Evolutionary conservation across 2,329 filamentous ascomycete species (phyloP).

Genomic region (Alternaria sp.): DNA sequence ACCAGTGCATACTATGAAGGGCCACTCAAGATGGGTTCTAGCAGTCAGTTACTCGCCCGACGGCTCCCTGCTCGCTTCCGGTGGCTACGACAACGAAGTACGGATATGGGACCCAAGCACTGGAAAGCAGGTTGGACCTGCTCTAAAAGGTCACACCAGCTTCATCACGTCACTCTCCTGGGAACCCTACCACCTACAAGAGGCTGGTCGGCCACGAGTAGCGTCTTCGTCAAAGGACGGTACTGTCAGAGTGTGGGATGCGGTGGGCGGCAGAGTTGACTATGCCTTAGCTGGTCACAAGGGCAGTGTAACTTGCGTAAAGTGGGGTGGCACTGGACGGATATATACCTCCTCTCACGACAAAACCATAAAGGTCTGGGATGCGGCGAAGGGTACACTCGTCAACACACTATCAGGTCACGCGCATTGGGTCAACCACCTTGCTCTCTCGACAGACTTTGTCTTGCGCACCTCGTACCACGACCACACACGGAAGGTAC

Average conservation of each 20-base stretch:
- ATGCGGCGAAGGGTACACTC: constrained; percentile 78
- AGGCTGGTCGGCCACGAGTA: constrained; percentile 75
- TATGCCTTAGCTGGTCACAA: constrained; percentile 88
- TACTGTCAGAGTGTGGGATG: constrained; percentile 87
- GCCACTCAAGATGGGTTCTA: constrained; percentile 89
- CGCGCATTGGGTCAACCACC: constrained; percentile 94
- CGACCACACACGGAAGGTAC: constrained; percentile 78
- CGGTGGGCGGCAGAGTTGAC: constrained; percentile 78
- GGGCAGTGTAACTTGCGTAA: constrained; percentile 85
- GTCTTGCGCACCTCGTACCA: constrained; percentile 85
- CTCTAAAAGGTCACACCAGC: constrained; percentile 85
- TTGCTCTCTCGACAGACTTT: constrained; percentile 92
- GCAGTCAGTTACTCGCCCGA: constrained; percentile 89
- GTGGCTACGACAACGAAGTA: constrained; percentile 92
- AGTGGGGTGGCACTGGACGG: constrained; percentile 86
- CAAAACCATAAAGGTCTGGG: constrained; percentile 92
- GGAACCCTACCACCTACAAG: constrained; percentile 91
- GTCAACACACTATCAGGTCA: constrained; percentile 82
- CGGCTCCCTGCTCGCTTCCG: constrained; percentile 80
- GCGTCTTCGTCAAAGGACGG: constrained; percentile 90
- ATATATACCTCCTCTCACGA: constrained; percentile 73
- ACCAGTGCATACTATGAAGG: constrained; percentile 82
- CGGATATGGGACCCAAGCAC: constrained; percentile 86
- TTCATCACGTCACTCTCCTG: constrained; percentile 89
- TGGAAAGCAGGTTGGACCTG: constrained; percentile 74